Base-by-base conservation (phyloP, 768 basidiomycete genomes). In the Russula vinacea region DNA sequence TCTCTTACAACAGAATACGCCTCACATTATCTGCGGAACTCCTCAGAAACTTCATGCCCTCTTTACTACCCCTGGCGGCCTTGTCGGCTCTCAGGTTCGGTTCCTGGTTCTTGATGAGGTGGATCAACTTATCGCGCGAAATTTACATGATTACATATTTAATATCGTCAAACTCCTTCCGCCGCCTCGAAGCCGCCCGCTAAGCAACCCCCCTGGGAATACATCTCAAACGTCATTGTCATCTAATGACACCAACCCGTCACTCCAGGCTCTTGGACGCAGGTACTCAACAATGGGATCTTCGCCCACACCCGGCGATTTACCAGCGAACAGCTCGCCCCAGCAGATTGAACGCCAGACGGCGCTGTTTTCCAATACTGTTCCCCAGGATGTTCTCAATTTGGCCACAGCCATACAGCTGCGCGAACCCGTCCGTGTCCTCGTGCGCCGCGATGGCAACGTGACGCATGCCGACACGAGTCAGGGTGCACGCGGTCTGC, bases 101-200 rank as follows among this genome's bases (percentile, higher is more conserved):
- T 90, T 98, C 79, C 81, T 99, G 60, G 92, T 98, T 40, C 83
- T 99, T 22, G 97, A 99, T 72, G 97, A 99, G 74, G 95, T 97
- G 55, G 97, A 99, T 74, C 97, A 98, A 72, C 78, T 99, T 67
- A 97, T 99, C 73, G 96, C 97, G 19, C 87, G 97, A 61, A 98
- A 98, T 73, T 78, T 98, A 59, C 93, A 97, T 71, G 97, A 98
- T 58, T 92, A 88, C 72, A 96, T 99, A 26, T 89, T 93, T 77
- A 89, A 86, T 70, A 90, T 98, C 70, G 92, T 95, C 72, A 94
- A 94, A 70, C 78, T 95, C 53, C 79, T 99, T 49, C 97, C 97
- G n/a, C 81, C 90, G 8, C 90, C 95, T 33, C 86, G 89, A 37
- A 87, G 90, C 62, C 86, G 86, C 65, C 74, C 73, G 53, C 81